These are phyloP conservation scores for Trichoderma oligosporum DNA, from an alignment of 2,329 filamentous ascomycete species.

Conservation along the genomic window DNA sequence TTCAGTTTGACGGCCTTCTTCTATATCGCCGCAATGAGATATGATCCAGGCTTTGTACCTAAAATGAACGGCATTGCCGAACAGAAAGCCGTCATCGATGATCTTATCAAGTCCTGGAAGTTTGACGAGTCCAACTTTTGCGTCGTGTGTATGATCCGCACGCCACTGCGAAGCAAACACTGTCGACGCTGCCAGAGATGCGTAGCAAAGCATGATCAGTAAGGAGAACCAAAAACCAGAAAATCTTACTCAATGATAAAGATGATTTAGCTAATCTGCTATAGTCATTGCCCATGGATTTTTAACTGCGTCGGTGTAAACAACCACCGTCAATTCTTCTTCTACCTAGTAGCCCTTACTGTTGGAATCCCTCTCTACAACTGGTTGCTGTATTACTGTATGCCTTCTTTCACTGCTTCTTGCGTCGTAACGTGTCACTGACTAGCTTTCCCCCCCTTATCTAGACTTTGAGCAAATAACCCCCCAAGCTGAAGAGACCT, in stretches of 20 bases:
- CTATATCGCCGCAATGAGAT: conserved; percentile 78
- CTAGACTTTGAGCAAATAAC: conserved; percentile 27
- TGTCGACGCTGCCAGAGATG: conserved; percentile 88
- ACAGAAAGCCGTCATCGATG: conserved; percentile 84
- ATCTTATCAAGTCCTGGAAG: conserved; percentile 78
- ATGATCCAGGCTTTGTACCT: conserved; percentile 89
- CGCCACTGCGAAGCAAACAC: conserved; percentile 90
- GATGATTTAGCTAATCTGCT: conserved; percentile 15
- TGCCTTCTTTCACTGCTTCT: conserved; percentile 31
- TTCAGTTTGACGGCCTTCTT: conserved; percentile 74
- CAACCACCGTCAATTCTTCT: conserved; percentile 92
- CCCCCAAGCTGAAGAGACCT: conserved; percentile 51
- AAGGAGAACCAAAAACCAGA: too few relatives aligned
- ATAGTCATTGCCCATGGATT: conserved; percentile 93
- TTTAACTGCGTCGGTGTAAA: conserved; percentile 95
- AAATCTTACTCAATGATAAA: too few relatives aligned
- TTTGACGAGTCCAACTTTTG: conserved; percentile 96
- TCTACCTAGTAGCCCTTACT: conserved; percentile 79
- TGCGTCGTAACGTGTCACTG: not conserved
- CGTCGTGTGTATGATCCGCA: conserved; percentile 88
- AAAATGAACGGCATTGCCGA: conserved; percentile 85
- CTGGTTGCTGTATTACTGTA: conserved; percentile 68
- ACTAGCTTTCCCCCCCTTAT: not conserved
- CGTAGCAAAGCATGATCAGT: conserved; percentile 96
- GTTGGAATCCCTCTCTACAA: conserved; percentile 70